Conservation (phyloP, 257 asterid genomes). For the Scutellaria galericulata region DNA sequence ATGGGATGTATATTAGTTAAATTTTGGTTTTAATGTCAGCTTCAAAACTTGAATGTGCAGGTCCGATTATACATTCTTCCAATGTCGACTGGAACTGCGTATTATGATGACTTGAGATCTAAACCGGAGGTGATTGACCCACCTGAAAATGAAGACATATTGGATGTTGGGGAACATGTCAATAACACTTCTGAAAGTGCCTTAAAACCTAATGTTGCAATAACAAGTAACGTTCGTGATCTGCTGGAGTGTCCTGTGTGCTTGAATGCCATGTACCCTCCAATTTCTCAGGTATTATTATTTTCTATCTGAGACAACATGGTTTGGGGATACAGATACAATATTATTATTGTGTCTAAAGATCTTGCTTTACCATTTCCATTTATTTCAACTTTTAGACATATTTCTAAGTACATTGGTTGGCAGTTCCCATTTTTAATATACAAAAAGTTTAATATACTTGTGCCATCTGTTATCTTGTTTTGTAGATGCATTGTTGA, state of each 20-base stretch:
- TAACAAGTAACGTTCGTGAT: conserved; percentile 54
- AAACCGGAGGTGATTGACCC: conserved; percentile 55
- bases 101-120: conserved; percentile 41
- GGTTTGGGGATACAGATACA: background rate
- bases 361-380: background rate
- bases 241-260: conserved; percentile 54
- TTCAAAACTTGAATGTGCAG: conserved; percentile 29
- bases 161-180: conserved; percentile 47
- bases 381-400: background rate
- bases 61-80: conserved; percentile 22
- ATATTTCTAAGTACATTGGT: background rate
- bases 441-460: background rate
- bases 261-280: conserved; percentile 60
- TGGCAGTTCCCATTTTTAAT: conserved; percentile 14
- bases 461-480: background rate
- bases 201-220: conserved; percentile 48
- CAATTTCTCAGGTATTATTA: conserved; percentile 48
- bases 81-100: conserved; percentile 52
- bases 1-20: background rate
- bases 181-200: conserved; percentile 43
- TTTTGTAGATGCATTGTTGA: background rate
- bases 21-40: background rate
- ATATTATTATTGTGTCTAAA: background rate
- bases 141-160: conserved; percentile 43
- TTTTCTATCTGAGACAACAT: background rate